Base-by-base conservation (phyloP, 2,329 filamentous ascomycete species). In the Botrytis sinoallii region DNA sequence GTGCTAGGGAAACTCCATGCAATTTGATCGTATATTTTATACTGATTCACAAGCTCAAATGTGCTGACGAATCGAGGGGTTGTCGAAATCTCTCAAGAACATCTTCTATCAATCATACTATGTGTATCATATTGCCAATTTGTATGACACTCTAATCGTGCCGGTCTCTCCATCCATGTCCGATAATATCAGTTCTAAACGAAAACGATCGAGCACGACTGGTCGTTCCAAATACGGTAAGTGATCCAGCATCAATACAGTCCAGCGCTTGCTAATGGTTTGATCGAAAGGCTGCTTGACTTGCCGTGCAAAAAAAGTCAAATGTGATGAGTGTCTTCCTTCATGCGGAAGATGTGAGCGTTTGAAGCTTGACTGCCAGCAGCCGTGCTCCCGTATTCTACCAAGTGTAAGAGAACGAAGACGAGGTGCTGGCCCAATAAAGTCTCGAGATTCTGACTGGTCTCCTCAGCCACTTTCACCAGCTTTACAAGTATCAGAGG, bases 351-450 rank as follows among this genome's bases (percentile, higher is more conserved):
- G 66, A 68, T 73, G 73, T n/a, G 73, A 61, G 25, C 70, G 70
- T 29, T 40, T 83, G 75, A 42, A 80, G 74, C 70, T 81, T 14
- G 44, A 44, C 20, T 75, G 74, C 38, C 71, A 68, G 42, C 74
- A 74, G 63, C 72, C 68, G 2, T 55, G 20, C 67, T 75, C 74
- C 12, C 72, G 74, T 6, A 48, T 74, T 20, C 0, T 82, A 32
- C 80, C 81, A 20, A 83, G 76, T 38, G 80, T 69, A 38, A 81
- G 60, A 82, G 78, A 42, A 74, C 76, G 68, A 81, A 79, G n/a
- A 81, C 75, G 2, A 79, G 70, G 42, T 66, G 75, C 32, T 74
- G 77, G 55, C 74, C 77, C 38, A 78, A 80, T 22, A 81, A 73
- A 70, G 59, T 73, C 65, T 57, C 57, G 78, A 60, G 77, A 80